These are phyloP conservation scores for Aspergillus tanneri DNA, from an alignment of 2,329 filamentous ascomycete species.

Conservation along the genomic window DNA sequence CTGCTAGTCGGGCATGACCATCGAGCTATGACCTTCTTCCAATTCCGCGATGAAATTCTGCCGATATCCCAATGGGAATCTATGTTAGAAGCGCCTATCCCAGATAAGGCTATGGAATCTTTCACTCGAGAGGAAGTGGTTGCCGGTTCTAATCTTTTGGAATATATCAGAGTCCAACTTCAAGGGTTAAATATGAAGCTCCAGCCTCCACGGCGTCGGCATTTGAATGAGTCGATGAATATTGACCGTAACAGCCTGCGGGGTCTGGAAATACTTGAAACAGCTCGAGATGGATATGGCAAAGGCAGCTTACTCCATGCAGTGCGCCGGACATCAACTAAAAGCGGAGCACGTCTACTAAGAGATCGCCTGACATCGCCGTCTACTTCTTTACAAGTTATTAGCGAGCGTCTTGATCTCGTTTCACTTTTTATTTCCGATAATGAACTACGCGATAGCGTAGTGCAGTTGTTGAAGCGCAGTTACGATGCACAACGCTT, in stretches of 20 bases:
- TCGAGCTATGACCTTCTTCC: conserved; percentile 72
- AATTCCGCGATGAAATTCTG: conserved; percentile 45
- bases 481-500: conserved; percentile 86
- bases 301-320: conserved; percentile 86
- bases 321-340: conserved; percentile 85
- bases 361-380: conserved; percentile 83
- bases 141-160: conserved; percentile 77
- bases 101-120: conserved; percentile 49
- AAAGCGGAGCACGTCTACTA: conserved; percentile 81
- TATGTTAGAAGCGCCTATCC: conserved; percentile 73
- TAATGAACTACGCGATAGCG: conserved; percentile 66
- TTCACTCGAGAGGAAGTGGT: conserved; percentile 70
- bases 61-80: conserved; percentile 66
- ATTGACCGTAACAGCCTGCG: conserved; percentile 92
- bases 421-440: conserved; percentile 72
- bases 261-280: conserved; percentile 84
- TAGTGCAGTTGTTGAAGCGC: conserved; percentile 66
- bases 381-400: conserved; percentile 78
- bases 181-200: conserved; percentile 77
- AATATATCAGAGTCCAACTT: conserved; percentile 78
- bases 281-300: conserved; percentile 73
- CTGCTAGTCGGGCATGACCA: conserved; percentile 71
- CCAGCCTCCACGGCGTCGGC: conserved; percentile 74
- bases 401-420: conserved; percentile 76
- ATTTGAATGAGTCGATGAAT: conserved; percentile 73